A percentile compares a stretch with the other conserved stretches of the same genome.
Conservation (phyloP, 768 basidiomycete species). For the Mrakia gelida region DNA sequence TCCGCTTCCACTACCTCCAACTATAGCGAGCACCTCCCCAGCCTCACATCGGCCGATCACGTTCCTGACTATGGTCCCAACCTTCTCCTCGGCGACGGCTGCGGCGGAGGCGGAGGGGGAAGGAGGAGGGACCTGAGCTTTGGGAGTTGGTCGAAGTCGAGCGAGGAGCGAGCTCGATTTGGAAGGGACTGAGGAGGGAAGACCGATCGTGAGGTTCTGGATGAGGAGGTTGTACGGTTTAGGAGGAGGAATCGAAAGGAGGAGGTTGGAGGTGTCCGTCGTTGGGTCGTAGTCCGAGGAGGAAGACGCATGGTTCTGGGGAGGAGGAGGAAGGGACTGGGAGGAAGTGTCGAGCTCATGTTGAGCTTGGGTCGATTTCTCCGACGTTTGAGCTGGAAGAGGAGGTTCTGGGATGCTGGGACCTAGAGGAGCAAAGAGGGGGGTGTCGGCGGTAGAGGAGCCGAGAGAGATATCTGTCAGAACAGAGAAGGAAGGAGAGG, state of each 20-base stretch:
- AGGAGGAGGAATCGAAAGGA: constrained; percentile 33
- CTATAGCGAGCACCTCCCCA: constrained; percentile 47
- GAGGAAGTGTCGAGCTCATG: neutral
- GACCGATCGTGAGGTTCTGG: constrained; percentile 36
- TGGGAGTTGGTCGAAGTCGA: neutral
- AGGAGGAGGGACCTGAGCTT: neutral
- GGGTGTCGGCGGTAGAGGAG: too few relatives aligned
- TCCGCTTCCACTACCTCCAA: constrained; percentile 35
- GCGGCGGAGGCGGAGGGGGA: neutral
- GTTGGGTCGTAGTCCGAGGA: neutral
- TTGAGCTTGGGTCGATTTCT: neutral
- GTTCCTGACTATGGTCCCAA: constrained; percentile 39
- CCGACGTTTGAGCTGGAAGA: too few relatives aligned
- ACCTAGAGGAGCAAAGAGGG: too few relatives aligned
- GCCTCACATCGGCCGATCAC: constrained; percentile 41
- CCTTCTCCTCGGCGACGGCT: neutral
- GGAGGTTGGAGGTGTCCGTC: neutral
- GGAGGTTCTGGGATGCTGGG: too few relatives aligned
- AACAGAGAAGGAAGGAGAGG: too few relatives aligned
- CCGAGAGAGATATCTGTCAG: too few relatives aligned
- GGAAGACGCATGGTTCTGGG: neutral
- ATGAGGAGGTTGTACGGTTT: constrained; percentile 36
- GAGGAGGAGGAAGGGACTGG: neutral
- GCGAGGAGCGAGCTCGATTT: constrained; percentile 21
- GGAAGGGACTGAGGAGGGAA: constrained; percentile 32